A percentile compares a stretch with the other conserved stretches of the same genome.
Conservation (phyloP, 805 yeast genomes). For the Candida patagonica region DNA sequence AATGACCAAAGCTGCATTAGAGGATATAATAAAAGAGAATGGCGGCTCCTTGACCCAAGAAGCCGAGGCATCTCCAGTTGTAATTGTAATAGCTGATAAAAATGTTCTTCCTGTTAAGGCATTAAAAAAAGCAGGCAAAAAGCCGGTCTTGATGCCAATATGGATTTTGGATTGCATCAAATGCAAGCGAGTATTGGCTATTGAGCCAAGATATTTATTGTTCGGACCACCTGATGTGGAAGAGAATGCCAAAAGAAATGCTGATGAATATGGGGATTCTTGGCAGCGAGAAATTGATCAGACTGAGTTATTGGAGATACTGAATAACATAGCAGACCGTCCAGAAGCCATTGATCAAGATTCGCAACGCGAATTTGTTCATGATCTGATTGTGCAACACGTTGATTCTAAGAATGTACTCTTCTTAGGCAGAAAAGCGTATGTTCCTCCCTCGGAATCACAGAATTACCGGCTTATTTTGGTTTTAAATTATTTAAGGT, state of each 20-base stretch:
- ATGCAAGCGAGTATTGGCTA: constrained; percentile 32
- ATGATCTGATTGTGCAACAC: constrained; percentile 13
- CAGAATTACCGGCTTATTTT: constrained; percentile 5
- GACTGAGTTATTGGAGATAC: constrained; percentile 17
- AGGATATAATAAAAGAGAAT: constrained; percentile 16
- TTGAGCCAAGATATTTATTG: constrained; percentile 56
- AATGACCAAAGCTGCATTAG: constrained; percentile 17
- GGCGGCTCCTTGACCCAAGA: constrained; percentile 24
- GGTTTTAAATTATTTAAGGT: not conserved
- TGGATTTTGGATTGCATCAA: constrained; percentile 68
- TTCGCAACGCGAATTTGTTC: not conserved
- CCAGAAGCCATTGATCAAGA: constrained; percentile 13
- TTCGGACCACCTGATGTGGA: constrained; percentile 27
- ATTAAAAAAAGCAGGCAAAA: constrained; percentile 35
- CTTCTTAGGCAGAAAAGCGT: constrained; percentile 14
- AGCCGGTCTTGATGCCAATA: constrained; percentile 52
- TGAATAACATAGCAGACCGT: constrained; percentile 9
- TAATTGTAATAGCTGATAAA: constrained; percentile 19
- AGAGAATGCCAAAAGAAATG: constrained; percentile 25
- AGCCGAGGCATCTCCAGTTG: constrained; percentile 6
- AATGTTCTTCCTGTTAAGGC: constrained; percentile 32
- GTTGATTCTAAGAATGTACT: constrained; percentile 17
- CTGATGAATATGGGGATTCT: constrained; percentile 61
- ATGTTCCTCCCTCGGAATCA: constrained; percentile 22
- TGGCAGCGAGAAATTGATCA: constrained; percentile 30